Conservation (phyloP, 2,329 filamentous ascomycete genomes). For the Metarhizium rileyi region DNA sequence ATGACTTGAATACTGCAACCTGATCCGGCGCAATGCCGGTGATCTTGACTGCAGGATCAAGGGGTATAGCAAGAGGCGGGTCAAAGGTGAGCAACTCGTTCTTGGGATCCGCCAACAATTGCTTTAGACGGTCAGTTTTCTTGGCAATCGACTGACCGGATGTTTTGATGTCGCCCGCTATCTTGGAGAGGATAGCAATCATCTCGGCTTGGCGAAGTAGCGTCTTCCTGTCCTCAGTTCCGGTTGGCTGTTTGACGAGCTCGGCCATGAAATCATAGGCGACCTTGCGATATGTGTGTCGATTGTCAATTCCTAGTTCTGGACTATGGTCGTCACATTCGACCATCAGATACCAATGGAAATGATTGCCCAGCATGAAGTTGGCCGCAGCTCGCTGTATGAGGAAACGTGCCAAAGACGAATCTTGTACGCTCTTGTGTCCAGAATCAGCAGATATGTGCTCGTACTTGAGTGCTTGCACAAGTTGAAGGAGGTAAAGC, state of each 20-base stretch:
- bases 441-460: constrained; percentile 52
- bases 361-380: constrained; percentile 84
- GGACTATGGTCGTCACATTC: constrained; percentile 82
- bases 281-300: constrained; percentile 82
- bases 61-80: constrained; percentile 74
- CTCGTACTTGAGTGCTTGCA: constrained; percentile 93
- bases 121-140: constrained; percentile 78
- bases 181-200: constrained; percentile 74
- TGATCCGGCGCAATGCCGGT: constrained; percentile 75
- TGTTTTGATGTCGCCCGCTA: constrained; percentile 79
- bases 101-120: constrained; percentile 75
- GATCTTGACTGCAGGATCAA: constrained; percentile 76
- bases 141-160: constrained; percentile 67
- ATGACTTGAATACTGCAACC: constrained; percentile 90
- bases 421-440: constrained; percentile 57
- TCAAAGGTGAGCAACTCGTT: constrained; percentile 81
- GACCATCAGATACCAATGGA: constrained; percentile 98
- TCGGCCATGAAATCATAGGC: constrained; percentile 95
- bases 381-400: constrained; percentile 82
- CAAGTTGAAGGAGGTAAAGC: constrained; percentile 84
- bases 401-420: constrained; percentile 80
- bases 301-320: constrained; percentile 64
- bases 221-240: constrained; percentile 63
- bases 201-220: constrained; percentile 84
- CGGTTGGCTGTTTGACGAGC: constrained; percentile 61